Base-by-base conservation (phyloP, 768 basidiomycete species). In the Leccinum disarticulatum region DNA sequence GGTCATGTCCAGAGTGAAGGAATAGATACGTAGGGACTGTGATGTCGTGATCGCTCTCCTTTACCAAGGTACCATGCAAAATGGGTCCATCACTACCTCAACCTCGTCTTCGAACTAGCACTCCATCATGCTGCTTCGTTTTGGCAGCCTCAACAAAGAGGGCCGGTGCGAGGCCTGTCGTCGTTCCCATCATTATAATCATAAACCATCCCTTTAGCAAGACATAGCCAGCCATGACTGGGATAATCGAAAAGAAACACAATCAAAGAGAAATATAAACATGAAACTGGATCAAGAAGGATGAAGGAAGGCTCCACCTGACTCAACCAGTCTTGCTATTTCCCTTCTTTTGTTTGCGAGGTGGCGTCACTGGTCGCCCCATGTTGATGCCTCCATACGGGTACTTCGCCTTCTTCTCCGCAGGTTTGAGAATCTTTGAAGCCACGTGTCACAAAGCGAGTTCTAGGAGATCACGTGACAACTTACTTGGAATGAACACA, bases 311-410 rank as follows among this genome's bases (percentile, higher is more conserved):
- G 66, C 63, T 64, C 68, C 64, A 64, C 62, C 71, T 64, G 56
- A 61, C 73, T 76, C 38, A 77, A 61, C 76, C 75, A 72, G 78
- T 84, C 82, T 91, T 91, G 79, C 80, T 85, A 68, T 90, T 92
- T 82, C 94, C 94, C 86, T 95, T 95, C 90, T 95, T 96, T 79
- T 88, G 87, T 83, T 96, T 97, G 77, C 95, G 91, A 62, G 95
- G 95, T 63, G 95, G 95, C 64, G 95, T 98, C 67, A 95, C 90
- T 6, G 91, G 93, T 65, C 93, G 84, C 27, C 88, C 89, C 81
- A 88, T 86, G 70, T 90, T 90, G 81, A 90, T 90, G 52, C 88
- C 89, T 49, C 91, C 90, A 66, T 93, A 92, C 4, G 91, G 89
- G 66, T 93, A 90, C 76, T 95, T 96, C 57, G 91, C 85, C 77